These are phyloP conservation scores for Tolypocladium paradoxum DNA, from an alignment of 2,329 filamentous ascomycete species.

Conservation along the genomic window DNA sequence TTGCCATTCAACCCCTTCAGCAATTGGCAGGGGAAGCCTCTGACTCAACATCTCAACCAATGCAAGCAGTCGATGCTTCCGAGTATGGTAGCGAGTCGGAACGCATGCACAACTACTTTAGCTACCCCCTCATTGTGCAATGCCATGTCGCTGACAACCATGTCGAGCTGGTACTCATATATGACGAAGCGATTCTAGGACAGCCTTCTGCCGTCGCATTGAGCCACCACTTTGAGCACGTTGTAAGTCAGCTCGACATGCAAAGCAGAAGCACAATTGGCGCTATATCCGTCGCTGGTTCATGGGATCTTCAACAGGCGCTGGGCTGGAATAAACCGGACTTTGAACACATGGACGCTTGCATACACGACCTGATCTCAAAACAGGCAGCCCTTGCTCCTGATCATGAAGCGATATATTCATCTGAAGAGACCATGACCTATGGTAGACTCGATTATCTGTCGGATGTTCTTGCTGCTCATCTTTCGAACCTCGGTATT, in stretches of 20 bases:
- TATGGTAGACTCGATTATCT: background rate
- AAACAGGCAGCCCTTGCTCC: background rate
- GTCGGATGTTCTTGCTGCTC: background rate
- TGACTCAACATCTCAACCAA: background rate
- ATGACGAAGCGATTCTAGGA: background rate
- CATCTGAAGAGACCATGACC: background rate
- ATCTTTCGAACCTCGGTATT: background rate
- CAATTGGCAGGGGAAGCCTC: background rate
- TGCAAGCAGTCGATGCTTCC: background rate
- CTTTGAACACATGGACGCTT: background rate
- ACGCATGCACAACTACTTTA: constrained; percentile 1
- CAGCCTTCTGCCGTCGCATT: background rate
- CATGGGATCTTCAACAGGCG: background rate
- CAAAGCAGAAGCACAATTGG: background rate
- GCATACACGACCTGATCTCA: background rate
- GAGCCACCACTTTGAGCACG: background rate
- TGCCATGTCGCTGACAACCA: background rate
- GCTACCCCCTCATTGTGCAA: constrained; percentile 1
- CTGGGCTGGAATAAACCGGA: background rate
- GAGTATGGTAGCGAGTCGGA: background rate
- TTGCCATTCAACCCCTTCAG: background rate
- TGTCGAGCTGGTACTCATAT: background rate
- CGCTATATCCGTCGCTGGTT: background rate
- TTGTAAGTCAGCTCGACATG: background rate
- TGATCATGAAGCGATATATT: background rate